phyloP scores from a whole-genome alignment of 2,329 filamentous ascomycete genomes.

The Pseudogymnoascus sp. region DNA sequence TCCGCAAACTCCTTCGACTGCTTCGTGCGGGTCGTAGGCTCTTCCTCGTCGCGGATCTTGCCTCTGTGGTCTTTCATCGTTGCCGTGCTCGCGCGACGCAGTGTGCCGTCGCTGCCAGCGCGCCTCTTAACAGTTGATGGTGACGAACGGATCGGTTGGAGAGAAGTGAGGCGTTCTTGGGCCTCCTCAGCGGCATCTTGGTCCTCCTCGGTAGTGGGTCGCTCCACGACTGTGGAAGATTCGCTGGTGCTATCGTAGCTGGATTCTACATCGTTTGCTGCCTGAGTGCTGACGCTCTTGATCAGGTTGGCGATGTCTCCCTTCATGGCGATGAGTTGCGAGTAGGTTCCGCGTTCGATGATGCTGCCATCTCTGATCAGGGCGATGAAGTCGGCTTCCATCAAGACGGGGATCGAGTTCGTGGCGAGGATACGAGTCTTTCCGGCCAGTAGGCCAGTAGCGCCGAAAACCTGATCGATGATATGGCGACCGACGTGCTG shows the following conservation, averaged over 20 bases:
- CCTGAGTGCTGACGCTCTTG: conserved; percentile 58
- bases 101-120: conserved; percentile 65
- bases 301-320: conserved; percentile 81
- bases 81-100: conserved; percentile 83
- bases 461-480: conserved; percentile 86
- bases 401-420: conserved; percentile 85
- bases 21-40: conserved; percentile 61
- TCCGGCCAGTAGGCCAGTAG: conserved; percentile 68
- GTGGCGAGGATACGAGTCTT: conserved; percentile 93
- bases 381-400: conserved; percentile 81
- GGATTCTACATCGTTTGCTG: conserved; percentile 33
- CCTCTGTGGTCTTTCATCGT: conserved; percentile 82
- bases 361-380: conserved; percentile 77
- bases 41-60: conserved; percentile 78
- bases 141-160: conserved; percentile 59
- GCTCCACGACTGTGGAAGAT: conserved; percentile 49
- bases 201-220: conserved; percentile 39
- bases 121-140: conserved; percentile 45
- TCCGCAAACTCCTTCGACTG: conserved; percentile 83
- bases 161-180: conserved; percentile 66
- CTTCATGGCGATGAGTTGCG: conserved; percentile 87
- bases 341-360: conserved; percentile 81
- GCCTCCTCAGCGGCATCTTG: conserved; percentile 66
- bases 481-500: conserved; percentile 93
- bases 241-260: conserved; percentile 45